Evolutionary conservation across 805 yeast genomes (phyloP).

Genomic region (Wickerhamiella brachini): DNA sequence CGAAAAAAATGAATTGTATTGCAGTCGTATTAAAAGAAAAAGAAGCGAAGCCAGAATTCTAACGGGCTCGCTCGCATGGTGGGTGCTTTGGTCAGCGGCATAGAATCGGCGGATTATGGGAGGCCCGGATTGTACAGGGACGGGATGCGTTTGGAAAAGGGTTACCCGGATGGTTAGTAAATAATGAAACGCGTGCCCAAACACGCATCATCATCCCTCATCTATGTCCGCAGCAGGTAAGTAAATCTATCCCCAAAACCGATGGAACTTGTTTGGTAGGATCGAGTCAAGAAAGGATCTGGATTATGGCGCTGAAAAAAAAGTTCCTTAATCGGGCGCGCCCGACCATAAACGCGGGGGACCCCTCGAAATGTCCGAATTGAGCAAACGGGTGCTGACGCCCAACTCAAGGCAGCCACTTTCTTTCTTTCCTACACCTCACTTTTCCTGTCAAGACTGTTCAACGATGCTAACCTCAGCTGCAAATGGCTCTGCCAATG

Average conservation of each 20-base stretch:
- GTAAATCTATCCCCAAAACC: neutral
- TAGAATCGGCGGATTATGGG: neutral
- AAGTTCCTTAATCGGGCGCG: neutral
- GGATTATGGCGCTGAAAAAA: too few species aligned
- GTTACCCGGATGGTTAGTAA: neutral
- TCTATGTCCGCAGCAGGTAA: neutral
- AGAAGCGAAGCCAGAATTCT: too few species aligned
- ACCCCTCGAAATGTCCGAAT: neutral
- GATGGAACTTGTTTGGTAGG: neutral
- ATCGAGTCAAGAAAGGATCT: neutral
- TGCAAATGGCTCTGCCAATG: neutral
- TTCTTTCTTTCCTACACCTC: neutral
- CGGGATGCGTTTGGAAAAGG: neutral
- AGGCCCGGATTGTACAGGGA: too few species aligned
- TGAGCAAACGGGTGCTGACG: neutral
- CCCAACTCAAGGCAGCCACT: neutral
- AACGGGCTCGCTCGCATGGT: too few species aligned
- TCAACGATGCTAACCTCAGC: neutral
- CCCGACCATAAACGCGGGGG: neutral
- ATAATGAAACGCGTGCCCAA: neutral
- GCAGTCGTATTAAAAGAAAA: too few species aligned
- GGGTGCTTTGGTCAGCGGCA: neutral
- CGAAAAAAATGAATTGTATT: too few species aligned
- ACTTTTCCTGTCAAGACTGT: neutral
- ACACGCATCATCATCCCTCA: constrained; percentile 1